Evolutionary conservation across 257 asterid genomes (phyloP), one percentile per base, ranked within the genome.

Genomic region (Gentiana macrophylla): DNA sequence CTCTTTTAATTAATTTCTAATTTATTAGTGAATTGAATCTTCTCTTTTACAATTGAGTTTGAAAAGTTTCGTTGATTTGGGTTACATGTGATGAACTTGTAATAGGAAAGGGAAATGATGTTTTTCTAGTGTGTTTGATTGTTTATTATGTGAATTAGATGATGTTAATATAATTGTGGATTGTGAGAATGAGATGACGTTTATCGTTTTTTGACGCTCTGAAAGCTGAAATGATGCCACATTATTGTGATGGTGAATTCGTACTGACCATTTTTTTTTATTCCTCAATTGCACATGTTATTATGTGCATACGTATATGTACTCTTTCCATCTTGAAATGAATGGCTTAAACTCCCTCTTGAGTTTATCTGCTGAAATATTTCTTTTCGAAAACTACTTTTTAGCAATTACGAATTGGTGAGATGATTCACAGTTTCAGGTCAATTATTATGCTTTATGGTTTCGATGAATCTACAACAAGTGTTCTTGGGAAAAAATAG

Each of bases 101-200:
- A 36, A 12, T 6, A 12, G 34, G 41, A 24, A 41, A 7, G 8
- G 32, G 32, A 32, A 34, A 52, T 5, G 5, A 11, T 48, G 3
- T 12, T 24, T 33, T 56, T 56, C 51, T 12, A 56, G 53, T 32
- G 13, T 49, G 37, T 5, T 44, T 11, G 36, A 11, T 43, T 61
- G 61, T 34, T 57, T 38, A 44, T 46, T 50, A 2, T 13, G 37
- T 37, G 53, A 64, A 60, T 65, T 68, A 68, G 61, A 59, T 46
- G 65, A 55, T 62, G 62, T 49, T 8, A 11, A 35, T 8, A 24
- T 24, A 24, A 24, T 24, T 61, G 61, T 34, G 60, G 47, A 44
- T 46, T 50, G 2, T 13, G 37, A 46, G 53, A 64, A 60, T 65
- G 70, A 68, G 61, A 59, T 46, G 65, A 55, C 59, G 62, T 49